Conservation (phyloP, 2,329 filamentous ascomycete species). For the Venturia nashicola region DNA sequence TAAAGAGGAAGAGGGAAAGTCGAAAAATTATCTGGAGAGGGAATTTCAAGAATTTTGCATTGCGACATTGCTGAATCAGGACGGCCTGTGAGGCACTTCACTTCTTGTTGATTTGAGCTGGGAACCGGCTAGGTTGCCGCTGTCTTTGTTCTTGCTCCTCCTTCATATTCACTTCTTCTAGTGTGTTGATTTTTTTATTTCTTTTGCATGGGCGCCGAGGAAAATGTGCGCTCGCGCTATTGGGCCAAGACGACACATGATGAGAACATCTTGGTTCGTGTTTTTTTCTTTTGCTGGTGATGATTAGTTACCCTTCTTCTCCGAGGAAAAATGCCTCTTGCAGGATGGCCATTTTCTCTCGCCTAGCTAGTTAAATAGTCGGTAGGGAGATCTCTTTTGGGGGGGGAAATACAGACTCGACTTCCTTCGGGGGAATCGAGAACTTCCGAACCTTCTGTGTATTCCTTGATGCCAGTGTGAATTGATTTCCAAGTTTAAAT, state of each 20-base stretch:
- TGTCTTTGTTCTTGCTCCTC: neutral
- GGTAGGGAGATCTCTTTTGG: neutral
- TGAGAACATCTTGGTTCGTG: neutral
- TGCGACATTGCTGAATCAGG: neutral
- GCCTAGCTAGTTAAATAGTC: neutral
- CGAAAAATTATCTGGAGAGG: neutral
- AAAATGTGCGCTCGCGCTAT: neutral
- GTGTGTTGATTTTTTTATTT: neutral
- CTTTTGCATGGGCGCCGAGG: neutral
- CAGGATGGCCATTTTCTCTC: neutral
- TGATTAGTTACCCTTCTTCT: neutral
- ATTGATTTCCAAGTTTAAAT: too few species aligned
- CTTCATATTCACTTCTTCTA: neutral
- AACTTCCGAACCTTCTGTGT: neutral
- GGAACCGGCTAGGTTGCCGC: neutral
- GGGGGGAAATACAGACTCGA: neutral
- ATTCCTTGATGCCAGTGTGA: neutral
- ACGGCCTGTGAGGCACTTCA: too few species aligned
- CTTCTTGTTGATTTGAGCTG: neutral
- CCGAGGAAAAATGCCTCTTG: neutral
- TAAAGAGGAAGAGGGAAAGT: neutral
- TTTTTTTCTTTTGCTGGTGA: neutral
- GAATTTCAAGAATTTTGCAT: slow-evolving; percentile 2
- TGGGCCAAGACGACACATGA: neutral
- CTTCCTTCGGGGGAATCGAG: neutral